Evolutionary conservation across 768 basidiomycete genomes (phyloP).

Genomic region (Tylopilus vinaceipallidus): DNA sequence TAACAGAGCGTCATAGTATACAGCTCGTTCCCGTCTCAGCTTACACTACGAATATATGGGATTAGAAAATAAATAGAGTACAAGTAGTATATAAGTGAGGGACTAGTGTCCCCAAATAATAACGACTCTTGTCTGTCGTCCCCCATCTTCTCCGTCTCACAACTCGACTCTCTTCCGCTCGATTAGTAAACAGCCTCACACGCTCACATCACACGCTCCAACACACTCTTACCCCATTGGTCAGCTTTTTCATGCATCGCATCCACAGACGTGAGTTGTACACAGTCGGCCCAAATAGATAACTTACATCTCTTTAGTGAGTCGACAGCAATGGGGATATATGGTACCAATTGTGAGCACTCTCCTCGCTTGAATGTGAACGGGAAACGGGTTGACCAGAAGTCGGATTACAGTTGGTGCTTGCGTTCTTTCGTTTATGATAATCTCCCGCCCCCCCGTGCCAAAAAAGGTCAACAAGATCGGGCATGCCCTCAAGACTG

Average conservation of each 20-base stretch:
- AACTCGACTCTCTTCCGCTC: no score
- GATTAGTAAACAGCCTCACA: no score
- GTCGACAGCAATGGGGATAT: constrained; percentile 28
- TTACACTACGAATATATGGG: no score
- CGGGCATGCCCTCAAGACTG: constrained; percentile 57
- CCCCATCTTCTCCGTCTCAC: no score
- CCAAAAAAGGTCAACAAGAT: constrained; percentile 50
- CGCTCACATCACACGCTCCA: no score
- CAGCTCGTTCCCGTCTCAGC: no score
- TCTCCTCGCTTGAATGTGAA: neutral
- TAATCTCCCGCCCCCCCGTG: constrained; percentile 35
- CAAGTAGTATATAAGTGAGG: no score
- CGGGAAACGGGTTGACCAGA: constrained; percentile 2
- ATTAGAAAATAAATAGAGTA: no score
- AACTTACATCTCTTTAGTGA: constrained; percentile 18
- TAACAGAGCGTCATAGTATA: no score
- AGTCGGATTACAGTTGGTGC: constrained; percentile 19
- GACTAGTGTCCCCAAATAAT: no score
- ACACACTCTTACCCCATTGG: neutral
- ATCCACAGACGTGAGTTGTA: constrained; percentile 39
- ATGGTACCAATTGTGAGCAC: constrained; percentile 35
- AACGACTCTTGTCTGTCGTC: no score
- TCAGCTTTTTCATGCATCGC: constrained; percentile 40
- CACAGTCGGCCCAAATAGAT: neutral
- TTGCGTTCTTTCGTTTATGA: constrained; percentile 33